Evolutionary conservation across 371 early-diverging fungal genomes (phyloP).

Genomic region (Entomophthora muscae): DNA sequence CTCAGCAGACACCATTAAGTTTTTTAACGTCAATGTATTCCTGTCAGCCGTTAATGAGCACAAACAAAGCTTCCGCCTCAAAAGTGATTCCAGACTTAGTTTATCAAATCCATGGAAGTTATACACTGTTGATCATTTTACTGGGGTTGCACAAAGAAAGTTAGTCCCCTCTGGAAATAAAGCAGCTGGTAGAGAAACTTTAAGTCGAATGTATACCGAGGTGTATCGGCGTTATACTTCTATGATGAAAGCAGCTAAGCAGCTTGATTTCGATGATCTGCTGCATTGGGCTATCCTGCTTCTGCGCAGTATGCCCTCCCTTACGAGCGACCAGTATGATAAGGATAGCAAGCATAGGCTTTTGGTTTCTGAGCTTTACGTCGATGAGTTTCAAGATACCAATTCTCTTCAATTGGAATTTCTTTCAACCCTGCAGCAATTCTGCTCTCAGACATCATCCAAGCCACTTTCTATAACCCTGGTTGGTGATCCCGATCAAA

Average conservation of each 20-base stretch:
- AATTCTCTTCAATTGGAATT: slow-evolving; percentile 1
- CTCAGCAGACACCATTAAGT: neutral
- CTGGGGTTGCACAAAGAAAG: neutral
- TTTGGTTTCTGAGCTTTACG: neutral
- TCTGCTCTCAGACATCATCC: neutral
- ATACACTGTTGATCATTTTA: neutral
- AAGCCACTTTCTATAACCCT: neutral
- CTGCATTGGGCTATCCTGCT: neutral
- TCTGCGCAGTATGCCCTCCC: neutral
- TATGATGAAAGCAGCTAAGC: neutral
- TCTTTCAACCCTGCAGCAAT: neutral
- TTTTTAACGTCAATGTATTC: neutral
- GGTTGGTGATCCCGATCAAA: slow-evolving; percentile 6
- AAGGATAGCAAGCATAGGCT: neutral
- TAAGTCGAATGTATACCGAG: neutral
- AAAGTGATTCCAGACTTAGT: neutral
- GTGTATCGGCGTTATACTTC: neutral
- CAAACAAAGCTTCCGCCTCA: neutral
- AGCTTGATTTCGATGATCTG: neutral
- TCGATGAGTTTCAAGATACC: slow-evolving; percentile 7
- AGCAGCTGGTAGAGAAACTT: neutral
- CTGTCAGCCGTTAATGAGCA: neutral
- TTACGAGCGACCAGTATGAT: neutral
- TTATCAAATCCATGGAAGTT: neutral
- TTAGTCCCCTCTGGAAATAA: neutral